Evolutionary conservation across 352 stramenopile genomes (phyloP).

Genomic region (Thraustochytrium striatum): DNA sequence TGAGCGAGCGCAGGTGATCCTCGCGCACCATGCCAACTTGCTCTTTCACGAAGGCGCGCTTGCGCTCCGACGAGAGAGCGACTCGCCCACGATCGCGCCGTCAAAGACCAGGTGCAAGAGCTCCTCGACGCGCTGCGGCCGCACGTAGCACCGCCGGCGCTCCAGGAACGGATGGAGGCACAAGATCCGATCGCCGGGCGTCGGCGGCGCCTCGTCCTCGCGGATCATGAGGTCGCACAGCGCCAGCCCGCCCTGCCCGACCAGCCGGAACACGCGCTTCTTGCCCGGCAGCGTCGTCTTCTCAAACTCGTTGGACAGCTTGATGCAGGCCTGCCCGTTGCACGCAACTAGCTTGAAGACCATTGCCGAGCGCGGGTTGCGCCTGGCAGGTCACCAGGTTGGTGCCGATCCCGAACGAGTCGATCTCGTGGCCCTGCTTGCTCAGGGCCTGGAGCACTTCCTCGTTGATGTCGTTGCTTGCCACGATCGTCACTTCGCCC

Average conservation of each 20-base stretch:
- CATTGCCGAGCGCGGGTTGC: slow-evolving; percentile 93
- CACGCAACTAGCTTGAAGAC: slow-evolving; percentile 99
- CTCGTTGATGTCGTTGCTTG: slow-evolving; percentile 99
- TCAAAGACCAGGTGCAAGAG: slow-evolving; percentile 86
- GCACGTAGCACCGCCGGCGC: slow-evolving; percentile 87
- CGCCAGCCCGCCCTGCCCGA: slow-evolving; percentile 74
- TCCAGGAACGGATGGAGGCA: slow-evolving; percentile 93
- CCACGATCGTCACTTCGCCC: slow-evolving; percentile 77
- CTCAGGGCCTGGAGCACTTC: slow-evolving; percentile 86
- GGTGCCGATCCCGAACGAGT: slow-evolving; percentile 90
- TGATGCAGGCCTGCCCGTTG: slow-evolving; percentile 88
- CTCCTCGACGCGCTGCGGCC: slow-evolving; percentile 75
- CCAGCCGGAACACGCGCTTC: slow-evolving; percentile 78
- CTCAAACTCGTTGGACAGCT: slow-evolving; percentile 91
- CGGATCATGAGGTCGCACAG: slow-evolving; percentile 83
- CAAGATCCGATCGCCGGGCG: slow-evolving; percentile 74
- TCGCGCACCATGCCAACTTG: slow-evolving; percentile 87
- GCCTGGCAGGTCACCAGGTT: slow-evolving; percentile 95
- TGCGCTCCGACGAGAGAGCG: slow-evolving; percentile 62
- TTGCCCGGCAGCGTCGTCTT: slow-evolving; percentile 81
- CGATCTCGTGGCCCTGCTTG: slow-evolving; percentile 90
- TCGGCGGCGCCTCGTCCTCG: slow-evolving; percentile 70
- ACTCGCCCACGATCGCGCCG: slow-evolving; percentile 64
- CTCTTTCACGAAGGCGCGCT: slow-evolving; percentile 74
- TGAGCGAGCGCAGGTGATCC: slow-evolving; percentile 87